Evolutionary conservation across 768 basidiomycete species (phyloP), one percentile per base, ranked within the genome.

Genomic region (Russula sp.): DNA sequence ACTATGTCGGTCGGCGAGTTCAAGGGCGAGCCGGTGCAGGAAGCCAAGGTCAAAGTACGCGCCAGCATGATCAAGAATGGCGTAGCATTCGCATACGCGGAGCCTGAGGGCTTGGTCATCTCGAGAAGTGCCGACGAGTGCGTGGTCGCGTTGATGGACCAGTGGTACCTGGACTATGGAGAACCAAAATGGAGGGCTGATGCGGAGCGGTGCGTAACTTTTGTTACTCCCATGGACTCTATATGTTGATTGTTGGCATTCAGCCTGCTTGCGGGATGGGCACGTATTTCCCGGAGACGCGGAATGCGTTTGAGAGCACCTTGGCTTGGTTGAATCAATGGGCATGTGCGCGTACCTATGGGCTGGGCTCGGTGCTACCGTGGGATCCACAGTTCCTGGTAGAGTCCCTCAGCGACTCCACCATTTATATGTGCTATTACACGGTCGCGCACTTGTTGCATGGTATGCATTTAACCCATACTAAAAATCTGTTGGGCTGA

Each of bases 131-230:
- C 84, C n/a, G 97, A 99, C 72, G 96, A 98, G 76, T 99, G 97
- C 78, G 91, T 98, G 22, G 94, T 99, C 63, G 95, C 96, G 3
- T 78, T 99, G 69, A 95, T 94, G 85, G 97, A 99, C 74, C 97
- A 99, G 76, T 99, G 96, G 95, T 99, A 98, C 76, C 77, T 98
- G 75, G 94, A 98, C 75, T 99, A 98, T 71, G 97, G 96, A 70
- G 94, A 98, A 78, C 75, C 84, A 1, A 73, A 74, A n/a, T 99
- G 97, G 97, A 90, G 88, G 74, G 83, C 81, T 18, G 83, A 91
- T 71, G 85, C 92, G 6, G 90, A 94, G 74, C 86, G 81, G 93
- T 92, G 72, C 58, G 86, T 36, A 36, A 81, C 2, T 4, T 28
- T 58, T 42, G 44, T 46, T 22, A 50, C 44, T 46, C 61, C 24